Base-by-base conservation (phyloP, 331 rosid genomes). In the Acacia pycnantha region DNA sequence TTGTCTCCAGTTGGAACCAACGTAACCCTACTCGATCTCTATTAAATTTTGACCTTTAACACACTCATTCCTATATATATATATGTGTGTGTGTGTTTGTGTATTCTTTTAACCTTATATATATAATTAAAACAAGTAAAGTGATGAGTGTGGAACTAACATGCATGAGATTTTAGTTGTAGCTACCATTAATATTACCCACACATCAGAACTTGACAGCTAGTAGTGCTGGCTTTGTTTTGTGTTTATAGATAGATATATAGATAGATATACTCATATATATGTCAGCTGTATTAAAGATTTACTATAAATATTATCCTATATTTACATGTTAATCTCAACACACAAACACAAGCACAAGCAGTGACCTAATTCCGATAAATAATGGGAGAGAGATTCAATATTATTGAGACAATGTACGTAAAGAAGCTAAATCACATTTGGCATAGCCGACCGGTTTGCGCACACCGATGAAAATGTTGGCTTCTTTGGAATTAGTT, bases 401-500 rank as follows among this genome's bases (percentile, higher is more conserved):
- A n/a, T 24, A 24, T 24, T 24, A 11, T 10, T 2, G 67, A 26
- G 67, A 61, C 82, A 69, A 81, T 31, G 67, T 59, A n/a, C n/a
- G 65, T 56, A 11, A 11, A 31, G 74, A 67, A 77, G 53, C 53
- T 48, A 48, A 48, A 19, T 33, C 70, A 78, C 76, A 78, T 81
- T 76, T 80, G 74, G 84, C 78, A 46, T 76, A 77, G 82, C 88
- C 87, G 89, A 92, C 86, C 81, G 68, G 65, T 58, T 58, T 81
- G 73, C 88, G 81, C 79, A 61, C 87, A 86, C 82, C 93, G 80
- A 89, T 77, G 85, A 76, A 89, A 84, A 89, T 92, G 93, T 86
- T 87, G 89, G 88, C 66, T 68, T 41, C 87, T 46, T 86, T 78
- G 84, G 85, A 82, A 85, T 79, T 80, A 21, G 70, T 71, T 79